A percentile compares a stretch with the other conserved stretches of the same genome.
phyloP scores from a whole-genome alignment of 257 asterid species.

The Nicotiana paniculata region DNA sequence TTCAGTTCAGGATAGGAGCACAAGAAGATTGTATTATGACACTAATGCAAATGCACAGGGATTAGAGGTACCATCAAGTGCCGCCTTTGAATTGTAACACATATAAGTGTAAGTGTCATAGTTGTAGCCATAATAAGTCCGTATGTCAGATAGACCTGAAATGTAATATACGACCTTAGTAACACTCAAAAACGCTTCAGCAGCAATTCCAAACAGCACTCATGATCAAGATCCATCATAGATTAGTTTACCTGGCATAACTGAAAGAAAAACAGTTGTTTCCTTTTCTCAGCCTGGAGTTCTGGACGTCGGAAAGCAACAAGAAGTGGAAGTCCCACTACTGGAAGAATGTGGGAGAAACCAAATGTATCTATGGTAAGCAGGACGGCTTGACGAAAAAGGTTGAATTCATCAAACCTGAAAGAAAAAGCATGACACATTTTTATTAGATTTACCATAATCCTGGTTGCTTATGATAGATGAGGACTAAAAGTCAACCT shows the following conservation, averaged over 20 bases:
- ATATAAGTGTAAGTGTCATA: constrained; percentile 65
- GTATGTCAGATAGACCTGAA: constrained; percentile 76
- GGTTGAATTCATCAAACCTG: constrained; percentile 91
- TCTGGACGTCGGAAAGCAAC: constrained; percentile 32
- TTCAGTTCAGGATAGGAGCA: neutral
- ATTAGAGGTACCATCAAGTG: constrained; percentile 71
- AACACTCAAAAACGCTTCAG: neutral
- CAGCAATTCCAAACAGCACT: neutral
- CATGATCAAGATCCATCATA: neutral
- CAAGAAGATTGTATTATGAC: neutral
- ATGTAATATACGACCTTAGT: neutral
- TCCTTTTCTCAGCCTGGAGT: constrained; percentile 27
- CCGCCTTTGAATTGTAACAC: constrained; percentile 83
- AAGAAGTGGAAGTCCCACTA: constrained; percentile 72
- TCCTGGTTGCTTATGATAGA: neutral
- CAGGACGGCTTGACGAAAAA: constrained; percentile 78
- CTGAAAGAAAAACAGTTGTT: constrained; percentile 31
- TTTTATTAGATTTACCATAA: neutral
- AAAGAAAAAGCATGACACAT: constrained; percentile 12
- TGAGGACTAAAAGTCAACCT: neutral
- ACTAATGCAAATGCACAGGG: neutral
- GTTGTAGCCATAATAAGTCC: constrained; percentile 58
- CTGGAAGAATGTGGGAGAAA: constrained; percentile 79
- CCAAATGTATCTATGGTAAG: constrained; percentile 86
- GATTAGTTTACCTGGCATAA: constrained; percentile 52